phyloP scores from a whole-genome alignment of 352 stramenopile genomes.

The Phytophthora colocasiae region DNA sequence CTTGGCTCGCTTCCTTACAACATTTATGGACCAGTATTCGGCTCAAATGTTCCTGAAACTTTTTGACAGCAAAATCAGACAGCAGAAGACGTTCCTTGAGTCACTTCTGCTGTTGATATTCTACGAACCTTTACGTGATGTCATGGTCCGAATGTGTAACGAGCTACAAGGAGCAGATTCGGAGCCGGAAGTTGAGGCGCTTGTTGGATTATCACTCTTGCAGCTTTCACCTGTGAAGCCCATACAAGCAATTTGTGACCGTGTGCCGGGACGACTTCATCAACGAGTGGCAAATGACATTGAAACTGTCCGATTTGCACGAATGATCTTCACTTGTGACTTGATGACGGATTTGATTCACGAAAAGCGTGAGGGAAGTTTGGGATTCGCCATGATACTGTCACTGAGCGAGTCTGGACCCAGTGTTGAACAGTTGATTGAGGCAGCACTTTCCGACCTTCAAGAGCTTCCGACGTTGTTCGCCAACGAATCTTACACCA shows the following conservation, averaged over 20 bases:
- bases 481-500: slow-evolving; percentile 71
- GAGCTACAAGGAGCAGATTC: slow-evolving; percentile 36
- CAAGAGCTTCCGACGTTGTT: slow-evolving; percentile 59
- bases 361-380: slow-evolving; percentile 60
- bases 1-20: slow-evolving; percentile 60
- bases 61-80: slow-evolving; percentile 41
- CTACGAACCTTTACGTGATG: slow-evolving; percentile 73
- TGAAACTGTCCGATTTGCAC: slow-evolving; percentile 58
- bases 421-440: slow-evolving; percentile 49
- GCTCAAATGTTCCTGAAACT: slow-evolving; percentile 56
- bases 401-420: slow-evolving; percentile 41
- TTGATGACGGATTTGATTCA: slow-evolving; percentile 82
- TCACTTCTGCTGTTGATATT: slow-evolving; percentile 66
- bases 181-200: slow-evolving; percentile 21
- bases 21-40: slow-evolving; percentile 80
- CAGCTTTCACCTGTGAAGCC: slow-evolving; percentile 57
- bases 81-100: slow-evolving; percentile 54
- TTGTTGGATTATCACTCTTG: slow-evolving; percentile 47
- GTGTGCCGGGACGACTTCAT: slow-evolving; percentile 25
- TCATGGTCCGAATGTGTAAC: slow-evolving; percentile 65
- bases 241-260: slow-evolving; percentile 2
- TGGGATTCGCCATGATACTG: slow-evolving; percentile 65
- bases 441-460: slow-evolving; percentile 48
- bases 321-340: slow-evolving; percentile 85
- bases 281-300: slow-evolving; percentile 42